Conservation (phyloP, 2,329 filamentous ascomycete species). For the Alternaria arborescens region DNA sequence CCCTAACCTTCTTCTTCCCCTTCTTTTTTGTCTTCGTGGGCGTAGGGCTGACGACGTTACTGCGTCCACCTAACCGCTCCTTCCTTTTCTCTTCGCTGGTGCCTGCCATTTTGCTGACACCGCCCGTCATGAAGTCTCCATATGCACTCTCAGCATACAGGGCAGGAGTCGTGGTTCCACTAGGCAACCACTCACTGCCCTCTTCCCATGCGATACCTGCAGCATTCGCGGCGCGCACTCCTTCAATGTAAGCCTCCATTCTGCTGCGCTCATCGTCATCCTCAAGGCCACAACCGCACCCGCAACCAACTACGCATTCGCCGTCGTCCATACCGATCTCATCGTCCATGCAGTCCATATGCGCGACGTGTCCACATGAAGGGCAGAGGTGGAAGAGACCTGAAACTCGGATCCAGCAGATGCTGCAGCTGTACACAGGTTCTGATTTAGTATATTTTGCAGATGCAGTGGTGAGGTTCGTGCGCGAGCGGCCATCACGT, state of each 20-base stretch:
- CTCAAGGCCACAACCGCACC: constrained; percentile 41
- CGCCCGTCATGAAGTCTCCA: constrained; percentile 30
- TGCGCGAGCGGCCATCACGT: constrained; percentile 21
- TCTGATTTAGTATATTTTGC: constrained; percentile 27
- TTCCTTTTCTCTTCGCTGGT: constrained; percentile 19
- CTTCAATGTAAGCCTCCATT: constrained; percentile 43
- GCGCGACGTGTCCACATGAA: constrained; percentile 48
- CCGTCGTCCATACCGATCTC: constrained; percentile 35
- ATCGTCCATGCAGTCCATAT: constrained; percentile 48
- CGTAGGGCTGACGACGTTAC: constrained; percentile 24
- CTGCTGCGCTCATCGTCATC: constrained; percentile 34
- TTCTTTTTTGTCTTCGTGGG: constrained; percentile 36
- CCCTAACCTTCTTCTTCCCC: constrained; percentile 35
- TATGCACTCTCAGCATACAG: constrained; percentile 24
- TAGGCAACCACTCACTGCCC: constrained; percentile 34
- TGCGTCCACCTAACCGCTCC: constrained; percentile 19
- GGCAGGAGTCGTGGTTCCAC: constrained; percentile 31
- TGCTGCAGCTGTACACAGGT: constrained; percentile 45
- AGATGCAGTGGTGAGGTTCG: constrained; percentile 13
- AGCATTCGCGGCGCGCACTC: constrained; percentile 37
- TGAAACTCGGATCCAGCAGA: constrained; percentile 50
- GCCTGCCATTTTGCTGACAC: constrained; percentile 23
- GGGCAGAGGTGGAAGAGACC: constrained; percentile 49
- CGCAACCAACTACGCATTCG: constrained; percentile 44
- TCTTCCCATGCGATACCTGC: constrained; percentile 41